A percentile compares a stretch with the other conserved stretches of the same genome.
These are phyloP conservation scores for Pseudogymnoascus sp. DNA, from an alignment of 2,329 filamentous ascomycete species.

Conservation along the genomic window DNA sequence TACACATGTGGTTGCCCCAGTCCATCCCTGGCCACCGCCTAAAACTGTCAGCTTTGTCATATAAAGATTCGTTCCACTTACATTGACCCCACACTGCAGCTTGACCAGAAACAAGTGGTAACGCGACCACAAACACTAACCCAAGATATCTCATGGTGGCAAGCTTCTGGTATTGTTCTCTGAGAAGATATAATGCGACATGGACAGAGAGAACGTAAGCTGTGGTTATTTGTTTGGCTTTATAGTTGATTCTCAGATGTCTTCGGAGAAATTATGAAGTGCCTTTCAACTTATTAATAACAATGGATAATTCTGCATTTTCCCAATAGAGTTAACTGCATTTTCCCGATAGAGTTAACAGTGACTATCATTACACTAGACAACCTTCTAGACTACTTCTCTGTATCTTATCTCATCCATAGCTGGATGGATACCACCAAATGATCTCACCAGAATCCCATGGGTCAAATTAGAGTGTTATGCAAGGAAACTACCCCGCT, in stretches of 20 bases:
- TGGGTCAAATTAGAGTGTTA: neutral
- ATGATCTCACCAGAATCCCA: neutral
- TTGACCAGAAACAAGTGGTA: neutral
- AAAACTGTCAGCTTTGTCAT: neutral
- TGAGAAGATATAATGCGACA: neutral
- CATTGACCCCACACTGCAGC: conserved; percentile 8
- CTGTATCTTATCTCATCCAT: neutral
- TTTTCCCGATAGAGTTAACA: neutral
- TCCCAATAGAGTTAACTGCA: neutral
- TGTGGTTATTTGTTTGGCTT: neutral
- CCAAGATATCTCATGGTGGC: neutral
- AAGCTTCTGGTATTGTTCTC: neutral
- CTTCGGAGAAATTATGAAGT: neutral
- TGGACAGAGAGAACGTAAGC: neutral
- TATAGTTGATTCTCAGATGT: neutral
- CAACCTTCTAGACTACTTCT: neutral
- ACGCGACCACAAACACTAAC: neutral
- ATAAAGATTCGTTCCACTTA: neutral
- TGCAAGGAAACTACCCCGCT: neutral
- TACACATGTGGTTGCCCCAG: conserved; percentile 20
- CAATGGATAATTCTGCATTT: neutral
- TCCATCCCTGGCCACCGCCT: conserved; percentile 22
- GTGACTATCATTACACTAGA: neutral
- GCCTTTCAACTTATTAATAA: neutral
- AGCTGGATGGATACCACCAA: neutral